Evolutionary conservation across 768 basidiomycete species (phyloP).

Genomic region (Phlebiopsis flavidoalba): DNA sequence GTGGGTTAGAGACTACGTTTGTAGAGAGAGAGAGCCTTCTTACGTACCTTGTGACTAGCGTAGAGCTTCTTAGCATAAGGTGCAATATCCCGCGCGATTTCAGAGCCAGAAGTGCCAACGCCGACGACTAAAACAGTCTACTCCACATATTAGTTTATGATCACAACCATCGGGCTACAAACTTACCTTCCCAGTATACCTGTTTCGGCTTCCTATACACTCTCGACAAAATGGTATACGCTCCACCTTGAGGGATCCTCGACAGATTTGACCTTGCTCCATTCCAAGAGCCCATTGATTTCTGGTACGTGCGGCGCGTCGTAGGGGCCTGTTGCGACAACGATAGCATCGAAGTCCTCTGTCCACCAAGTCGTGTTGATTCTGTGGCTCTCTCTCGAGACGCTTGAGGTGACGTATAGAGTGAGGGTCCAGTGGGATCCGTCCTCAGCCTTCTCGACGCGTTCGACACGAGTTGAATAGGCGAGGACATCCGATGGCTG

Average conservation of each 20-base stretch:
- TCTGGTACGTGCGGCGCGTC: slow-evolving; percentile 28
- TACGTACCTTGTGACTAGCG: not conserved
- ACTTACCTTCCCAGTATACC: slow-evolving; percentile 26
- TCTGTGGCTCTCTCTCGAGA: not conserved
- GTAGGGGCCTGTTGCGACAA: slow-evolving; percentile 29
- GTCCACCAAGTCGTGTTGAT: slow-evolving; percentile 24
- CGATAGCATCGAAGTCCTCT: slow-evolving; percentile 30
- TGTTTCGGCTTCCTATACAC: slow-evolving; percentile 28
- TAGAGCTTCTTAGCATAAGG: slow-evolving; percentile 1
- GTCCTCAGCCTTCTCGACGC: not conserved
- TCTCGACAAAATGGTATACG: slow-evolving; percentile 27
- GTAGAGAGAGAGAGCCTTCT: no score
- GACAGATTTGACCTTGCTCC: slow-evolving; percentile 19
- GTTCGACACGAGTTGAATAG: slow-evolving; percentile 4
- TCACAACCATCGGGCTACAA: not conserved
- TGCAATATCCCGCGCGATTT: slow-evolving; percentile 1
- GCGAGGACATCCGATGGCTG: not conserved
- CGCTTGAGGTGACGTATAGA: not conserved
- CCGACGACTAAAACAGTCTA: not conserved
- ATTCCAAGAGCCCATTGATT: slow-evolving; percentile 25
- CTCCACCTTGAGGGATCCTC: slow-evolving; percentile 3
- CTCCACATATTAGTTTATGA: not conserved
- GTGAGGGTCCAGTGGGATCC: not conserved
- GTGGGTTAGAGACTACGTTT: slow-evolving; percentile 8
- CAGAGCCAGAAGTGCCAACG: not conserved